These are phyloP conservation scores for Solanum hybrid DNA, from an alignment of 305 asterid species.

Conservation along the genomic window DNA sequence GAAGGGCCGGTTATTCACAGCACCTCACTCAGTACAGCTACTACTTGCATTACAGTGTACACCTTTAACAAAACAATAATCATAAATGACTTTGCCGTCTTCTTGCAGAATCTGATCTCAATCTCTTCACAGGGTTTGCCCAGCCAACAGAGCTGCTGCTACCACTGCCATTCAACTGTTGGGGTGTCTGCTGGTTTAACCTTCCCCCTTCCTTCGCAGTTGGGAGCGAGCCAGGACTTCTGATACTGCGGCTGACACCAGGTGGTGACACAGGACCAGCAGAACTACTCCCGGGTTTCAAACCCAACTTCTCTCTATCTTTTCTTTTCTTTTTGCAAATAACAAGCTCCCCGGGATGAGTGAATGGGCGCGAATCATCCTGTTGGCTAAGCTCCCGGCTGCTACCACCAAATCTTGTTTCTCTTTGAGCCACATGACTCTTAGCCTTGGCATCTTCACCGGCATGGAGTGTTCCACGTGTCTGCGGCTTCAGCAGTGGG, in stretches of 20 bases:
- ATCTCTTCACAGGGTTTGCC: slow-evolving; percentile 95
- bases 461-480: slow-evolving; percentile 39
- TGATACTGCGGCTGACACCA: slow-evolving; percentile 41
- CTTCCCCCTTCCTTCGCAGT: slow-evolving; percentile 35
- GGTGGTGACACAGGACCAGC: slow-evolving; percentile 68
- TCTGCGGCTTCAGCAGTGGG: slow-evolving; percentile 52
- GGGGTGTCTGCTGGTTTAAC: slow-evolving; percentile 31
- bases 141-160: slow-evolving; percentile 63
- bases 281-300: slow-evolving; percentile 43
- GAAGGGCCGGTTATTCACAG: slow-evolving; percentile 18
- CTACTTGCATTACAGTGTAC: slow-evolving; percentile 1
- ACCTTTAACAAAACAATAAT: slow-evolving; percentile 11
- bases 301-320: slow-evolving; percentile 64
- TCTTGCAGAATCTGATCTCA: slow-evolving; percentile 82
- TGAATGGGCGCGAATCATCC: slow-evolving; percentile 43
- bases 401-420: slow-evolving; percentile 37
- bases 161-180: slow-evolving; percentile 44
- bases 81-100: slow-evolving; percentile 81
- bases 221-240: slow-evolving; percentile 46
- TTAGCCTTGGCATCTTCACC: slow-evolving; percentile 37
- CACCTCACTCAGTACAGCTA: slow-evolving; percentile 7
- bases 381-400: slow-evolving; percentile 39
- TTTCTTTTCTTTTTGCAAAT: slow-evolving; percentile 94
- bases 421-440: slow-evolving; percentile 41
- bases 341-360: slow-evolving; percentile 92